phyloP scores from a whole-genome alignment of 352 stramenopile genomes.

The Pythium utonaiense region DNA sequence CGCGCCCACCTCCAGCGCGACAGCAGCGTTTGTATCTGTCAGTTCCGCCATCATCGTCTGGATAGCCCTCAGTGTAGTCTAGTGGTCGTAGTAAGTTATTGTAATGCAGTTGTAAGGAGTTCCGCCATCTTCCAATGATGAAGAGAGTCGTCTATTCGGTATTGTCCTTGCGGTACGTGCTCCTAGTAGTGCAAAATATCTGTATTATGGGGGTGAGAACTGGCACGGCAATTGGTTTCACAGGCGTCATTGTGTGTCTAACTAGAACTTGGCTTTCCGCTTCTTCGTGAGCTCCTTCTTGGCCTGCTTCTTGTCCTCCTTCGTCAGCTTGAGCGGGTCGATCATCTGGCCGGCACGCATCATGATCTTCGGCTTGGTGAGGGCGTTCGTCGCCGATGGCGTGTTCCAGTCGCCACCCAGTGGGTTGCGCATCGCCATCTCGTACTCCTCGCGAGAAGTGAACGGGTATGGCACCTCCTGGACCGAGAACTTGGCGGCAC shows the following conservation, averaged over 20 bases:
- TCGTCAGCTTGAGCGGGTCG: constrained; percentile 87
- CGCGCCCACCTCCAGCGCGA: too few species aligned
- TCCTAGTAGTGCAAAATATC: too few species aligned
- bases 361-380: constrained; percentile 94
- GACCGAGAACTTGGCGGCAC: constrained; percentile 78
- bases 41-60: too few species aligned
- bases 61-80: too few species aligned
- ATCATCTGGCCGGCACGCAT: constrained; percentile 93
- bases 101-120: too few species aligned
- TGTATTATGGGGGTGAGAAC: background rate
- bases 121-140: too few species aligned
- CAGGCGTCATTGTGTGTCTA: too few species aligned
- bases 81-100: too few species aligned
- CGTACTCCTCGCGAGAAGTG: constrained; percentile 96
- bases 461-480: constrained; percentile 97
- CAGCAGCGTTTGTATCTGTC: too few species aligned
- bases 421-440: constrained; percentile 94
- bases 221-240: background rate
- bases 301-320: constrained; percentile 81
- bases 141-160: too few species aligned
- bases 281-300: constrained; percentile 77
- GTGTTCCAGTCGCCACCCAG: constrained; percentile 96
- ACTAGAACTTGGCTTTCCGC: constrained; percentile 83
- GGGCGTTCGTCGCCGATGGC: constrained; percentile 80
- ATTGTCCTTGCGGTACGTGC: too few species aligned